A percentile compares a stretch with the other conserved stretches of the same genome.
Evolutionary conservation across 2,329 filamentous ascomycete genomes (phyloP).

Genomic region (Fusarium duplospermum): DNA sequence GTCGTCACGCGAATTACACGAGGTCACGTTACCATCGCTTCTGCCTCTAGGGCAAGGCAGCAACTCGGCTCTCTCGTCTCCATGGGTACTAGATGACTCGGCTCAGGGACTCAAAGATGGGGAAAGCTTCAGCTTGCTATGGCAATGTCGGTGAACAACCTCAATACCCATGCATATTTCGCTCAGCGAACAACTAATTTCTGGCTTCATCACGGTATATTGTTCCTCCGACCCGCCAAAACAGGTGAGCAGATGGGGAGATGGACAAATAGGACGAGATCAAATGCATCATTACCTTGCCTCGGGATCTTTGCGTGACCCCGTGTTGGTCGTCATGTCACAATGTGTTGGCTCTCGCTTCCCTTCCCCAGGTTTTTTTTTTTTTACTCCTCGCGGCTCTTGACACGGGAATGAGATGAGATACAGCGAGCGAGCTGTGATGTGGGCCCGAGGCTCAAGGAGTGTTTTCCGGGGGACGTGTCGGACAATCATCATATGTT

Average conservation of each 20-base stretch:
- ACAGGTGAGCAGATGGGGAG: not conserved
- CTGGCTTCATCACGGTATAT: not conserved
- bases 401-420: not conserved
- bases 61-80: not conserved
- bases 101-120: not conserved
- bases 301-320: not conserved
- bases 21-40: conserved; percentile 14
- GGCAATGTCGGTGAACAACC: not conserved
- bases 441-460: not conserved
- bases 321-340: not conserved
- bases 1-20: conserved; percentile 19
- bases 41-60: not conserved
- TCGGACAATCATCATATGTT: not conserved
- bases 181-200: not conserved
- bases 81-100: not conserved
- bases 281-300: conserved; percentile 1
- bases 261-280: not conserved
- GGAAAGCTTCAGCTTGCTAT: not conserved
- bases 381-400: not conserved
- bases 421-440: not conserved
- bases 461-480: not conserved
- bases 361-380: conserved; percentile 8
- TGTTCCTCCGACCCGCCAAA: not conserved
- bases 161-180: not conserved
- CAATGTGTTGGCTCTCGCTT: not conserved